Evolutionary conservation across 768 basidiomycete genomes (phyloP).

Genomic region (Pleurotus platypus): DNA sequence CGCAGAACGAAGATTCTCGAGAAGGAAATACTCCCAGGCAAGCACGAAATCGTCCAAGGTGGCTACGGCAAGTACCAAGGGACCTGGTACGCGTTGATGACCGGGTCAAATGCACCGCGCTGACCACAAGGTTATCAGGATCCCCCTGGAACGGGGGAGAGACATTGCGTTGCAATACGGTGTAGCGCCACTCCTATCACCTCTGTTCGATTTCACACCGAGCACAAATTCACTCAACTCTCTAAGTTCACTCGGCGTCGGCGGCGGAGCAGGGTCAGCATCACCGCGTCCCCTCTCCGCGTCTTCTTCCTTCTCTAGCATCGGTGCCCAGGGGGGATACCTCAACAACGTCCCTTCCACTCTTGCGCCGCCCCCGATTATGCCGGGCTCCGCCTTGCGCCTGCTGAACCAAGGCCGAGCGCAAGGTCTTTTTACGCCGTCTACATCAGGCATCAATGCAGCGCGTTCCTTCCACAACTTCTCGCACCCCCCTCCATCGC

Average conservation of each 20-base stretch:
- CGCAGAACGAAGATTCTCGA: slow-evolving; percentile 94
- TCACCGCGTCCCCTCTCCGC: slow-evolving; percentile 67
- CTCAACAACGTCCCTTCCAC: slow-evolving; percentile 41
- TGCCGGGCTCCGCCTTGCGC: slow-evolving; percentile 83
- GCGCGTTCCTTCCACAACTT: slow-evolving; percentile 51
- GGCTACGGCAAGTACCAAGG: slow-evolving; percentile 99
- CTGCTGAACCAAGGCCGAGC: slow-evolving; percentile 83
- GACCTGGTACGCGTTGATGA: slow-evolving; percentile 69
- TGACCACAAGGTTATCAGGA: slow-evolving; percentile 48
- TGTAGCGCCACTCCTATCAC: slow-evolving; percentile 81
- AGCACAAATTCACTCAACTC: slow-evolving; percentile 66
- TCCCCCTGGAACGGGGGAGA: slow-evolving; percentile 90
- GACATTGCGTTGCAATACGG: slow-evolving; percentile 92
- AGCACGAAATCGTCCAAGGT: slow-evolving; percentile 98
- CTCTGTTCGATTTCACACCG: slow-evolving; percentile 92
- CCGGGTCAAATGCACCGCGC: slow-evolving; percentile 6
- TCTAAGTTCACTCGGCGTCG: slow-evolving; percentile 60
- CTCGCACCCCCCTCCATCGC: slow-evolving; percentile 45
- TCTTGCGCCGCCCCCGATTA: slow-evolving; percentile 79
- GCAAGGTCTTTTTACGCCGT: slow-evolving; percentile 83
- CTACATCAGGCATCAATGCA: slow-evolving; percentile 57
- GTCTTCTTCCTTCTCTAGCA: slow-evolving; percentile 61
- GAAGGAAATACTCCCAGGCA: slow-evolving; percentile 93
- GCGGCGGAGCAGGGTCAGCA: slow-evolving; percentile 42
- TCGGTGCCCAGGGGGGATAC: slow-evolving; percentile 44